A percentile compares a stretch with the other conserved stretches of the same genome.
Conservation (phyloP, 2,329 filamentous ascomycete species). For the Alternaria gaisen region DNA sequence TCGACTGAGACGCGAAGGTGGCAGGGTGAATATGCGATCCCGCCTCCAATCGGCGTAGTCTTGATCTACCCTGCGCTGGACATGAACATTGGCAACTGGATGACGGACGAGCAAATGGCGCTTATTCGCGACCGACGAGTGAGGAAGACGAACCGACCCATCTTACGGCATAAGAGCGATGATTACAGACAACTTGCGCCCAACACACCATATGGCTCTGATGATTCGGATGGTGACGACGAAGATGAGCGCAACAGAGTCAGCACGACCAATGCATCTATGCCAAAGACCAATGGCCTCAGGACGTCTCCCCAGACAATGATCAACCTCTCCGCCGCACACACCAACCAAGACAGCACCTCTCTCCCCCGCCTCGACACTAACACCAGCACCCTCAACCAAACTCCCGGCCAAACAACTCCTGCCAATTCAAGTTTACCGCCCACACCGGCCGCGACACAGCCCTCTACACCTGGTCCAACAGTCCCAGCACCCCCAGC, state of each 20-base stretch:
- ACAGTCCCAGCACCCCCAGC: slow-evolving; percentile 42
- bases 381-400: slow-evolving; percentile 22
- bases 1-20: slow-evolving; percentile 65
- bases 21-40: slow-evolving; percentile 63
- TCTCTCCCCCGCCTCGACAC: slow-evolving; percentile 31
- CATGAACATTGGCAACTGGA: slow-evolving; percentile 99
- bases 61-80: slow-evolving; percentile 91
- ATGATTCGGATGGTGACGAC: slow-evolving; percentile 69
- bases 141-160: slow-evolving; percentile 78
- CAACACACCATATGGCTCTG: slow-evolving; percentile 81
- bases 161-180: slow-evolving; percentile 84
- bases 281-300: slow-evolving; percentile 33
- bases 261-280: slow-evolving; percentile 17
- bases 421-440: slow-evolving; percentile 17
- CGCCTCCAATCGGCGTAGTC: slow-evolving; percentile 84
- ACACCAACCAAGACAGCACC: slow-evolving; percentile 45
- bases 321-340: slow-evolving; percentile 51
- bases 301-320: slow-evolving; percentile 47
- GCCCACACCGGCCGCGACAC: slow-evolving; percentile 31
- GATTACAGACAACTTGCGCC: slow-evolving; percentile 85
- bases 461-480: slow-evolving; percentile 27
- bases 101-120: slow-evolving; percentile 97
- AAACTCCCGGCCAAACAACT: slow-evolving; percentile 35
- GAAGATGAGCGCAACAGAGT: slow-evolving; percentile 39
- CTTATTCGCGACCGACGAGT: slow-evolving; percentile 85